These are phyloP conservation scores for Venturia oleaginea DNA, from an alignment of 2,329 filamentous ascomycete species.

Conservation along the genomic window DNA sequence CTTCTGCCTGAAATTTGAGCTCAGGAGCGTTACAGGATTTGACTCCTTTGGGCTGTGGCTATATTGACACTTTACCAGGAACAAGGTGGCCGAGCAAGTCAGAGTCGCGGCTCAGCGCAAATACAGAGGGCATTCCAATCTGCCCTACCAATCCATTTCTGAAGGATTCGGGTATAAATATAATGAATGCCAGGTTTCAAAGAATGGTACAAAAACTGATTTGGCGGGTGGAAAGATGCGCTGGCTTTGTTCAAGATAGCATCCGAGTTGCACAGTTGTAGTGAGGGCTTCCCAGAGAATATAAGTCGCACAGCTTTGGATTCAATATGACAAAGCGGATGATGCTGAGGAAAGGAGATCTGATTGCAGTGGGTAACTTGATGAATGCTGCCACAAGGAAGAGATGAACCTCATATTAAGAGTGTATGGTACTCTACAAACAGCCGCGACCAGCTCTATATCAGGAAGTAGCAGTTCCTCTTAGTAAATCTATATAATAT, in stretches of 20 bases:
- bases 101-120: background rate
- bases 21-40: background rate
- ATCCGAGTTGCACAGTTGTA: background rate
- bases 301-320: background rate
- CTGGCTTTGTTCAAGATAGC: background rate
- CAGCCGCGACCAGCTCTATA: too few relatives aligned
- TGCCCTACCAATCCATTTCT: background rate
- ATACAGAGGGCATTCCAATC: background rate
- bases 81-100: background rate
- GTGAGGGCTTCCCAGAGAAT: background rate
- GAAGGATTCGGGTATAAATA: background rate
- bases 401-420: too few relatives aligned
- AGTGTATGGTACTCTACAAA: too few relatives aligned
- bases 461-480: too few relatives aligned
- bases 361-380: too few relatives aligned
- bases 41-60: background rate
- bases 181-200: background rate
- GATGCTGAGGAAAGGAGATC: background rate
- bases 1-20: background rate
- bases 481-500: too few relatives aligned
- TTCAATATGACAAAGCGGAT: background rate
- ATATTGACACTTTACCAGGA: conserved; percentile 9
- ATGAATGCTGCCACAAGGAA: too few relatives aligned
- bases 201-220: background rate
- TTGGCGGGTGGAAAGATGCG: background rate